Evolutionary conservation across 1,284 basidiomycete species (phyloP).

Genomic region (Meira nashicola): DNA sequence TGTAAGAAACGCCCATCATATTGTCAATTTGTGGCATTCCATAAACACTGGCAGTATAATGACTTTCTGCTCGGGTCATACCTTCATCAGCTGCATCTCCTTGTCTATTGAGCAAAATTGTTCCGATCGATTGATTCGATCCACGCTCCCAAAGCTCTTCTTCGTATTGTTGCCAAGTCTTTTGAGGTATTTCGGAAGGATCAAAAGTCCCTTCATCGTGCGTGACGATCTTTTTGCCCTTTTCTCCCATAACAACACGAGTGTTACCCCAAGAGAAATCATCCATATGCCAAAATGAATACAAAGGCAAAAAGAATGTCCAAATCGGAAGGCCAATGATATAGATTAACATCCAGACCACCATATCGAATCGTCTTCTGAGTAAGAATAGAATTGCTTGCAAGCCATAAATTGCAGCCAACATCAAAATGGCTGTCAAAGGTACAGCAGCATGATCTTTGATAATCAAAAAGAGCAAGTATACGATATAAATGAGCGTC

Average conservation of each 20-base stretch:
- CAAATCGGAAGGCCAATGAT: conserved; percentile 82
- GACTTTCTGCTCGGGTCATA: conserved; percentile 33
- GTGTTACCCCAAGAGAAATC: conserved; percentile 93
- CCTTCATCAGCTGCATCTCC: conserved; percentile 27
- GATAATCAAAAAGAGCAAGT: conserved; percentile 55
- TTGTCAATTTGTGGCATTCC: background rate
- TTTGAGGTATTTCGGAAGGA: conserved; percentile 81
- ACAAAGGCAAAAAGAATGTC: conserved; percentile 86
- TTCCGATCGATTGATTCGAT: conserved; percentile 35
- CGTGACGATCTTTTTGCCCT: conserved; percentile 75
- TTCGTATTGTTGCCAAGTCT: conserved; percentile 92
- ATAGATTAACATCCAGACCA: conserved; percentile 48
- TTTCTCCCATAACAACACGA: conserved; percentile 86
- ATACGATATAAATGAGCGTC: conserved; percentile 69
- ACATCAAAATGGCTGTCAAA: conserved; percentile 75
- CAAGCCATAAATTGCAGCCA: conserved; percentile 82
- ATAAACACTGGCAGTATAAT: conserved; percentile 22
- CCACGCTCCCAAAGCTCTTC: conserved; percentile 66
- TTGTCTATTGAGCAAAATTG: conserved; percentile 28
- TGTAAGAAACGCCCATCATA: too few species aligned
- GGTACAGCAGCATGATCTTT: conserved; percentile 40
- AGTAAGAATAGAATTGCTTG: conserved; percentile 53
- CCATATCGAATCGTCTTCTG: conserved; percentile 52
- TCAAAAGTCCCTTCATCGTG: conserved; percentile 98
- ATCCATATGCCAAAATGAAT: conserved; percentile 99